Conservation (phyloP, 2,329 filamentous ascomycete genomes). For the Verticillium alfalfae region DNA sequence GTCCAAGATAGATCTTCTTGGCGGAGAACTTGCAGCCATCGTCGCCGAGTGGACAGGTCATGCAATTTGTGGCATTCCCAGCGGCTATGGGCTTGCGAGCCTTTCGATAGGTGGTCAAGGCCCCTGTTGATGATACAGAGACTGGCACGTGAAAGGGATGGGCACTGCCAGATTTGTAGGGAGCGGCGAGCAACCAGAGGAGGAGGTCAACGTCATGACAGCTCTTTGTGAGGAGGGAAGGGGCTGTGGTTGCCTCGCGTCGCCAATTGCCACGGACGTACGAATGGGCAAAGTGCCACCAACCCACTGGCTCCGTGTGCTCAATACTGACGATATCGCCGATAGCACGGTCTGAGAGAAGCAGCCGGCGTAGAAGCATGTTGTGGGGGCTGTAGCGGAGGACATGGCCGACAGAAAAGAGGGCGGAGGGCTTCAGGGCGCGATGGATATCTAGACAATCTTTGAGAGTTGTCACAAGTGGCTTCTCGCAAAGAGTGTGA, state of each 20-base stretch:
- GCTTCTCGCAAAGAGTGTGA: constrained; percentile 95
- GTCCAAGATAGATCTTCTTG: constrained; percentile 72
- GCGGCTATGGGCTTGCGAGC: constrained; percentile 71
- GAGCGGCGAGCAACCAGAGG: constrained; percentile 83
- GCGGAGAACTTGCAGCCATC: constrained; percentile 78
- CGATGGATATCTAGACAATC: constrained; percentile 74
- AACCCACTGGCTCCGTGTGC: constrained; percentile 91
- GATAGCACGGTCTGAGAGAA: constrained; percentile 69
- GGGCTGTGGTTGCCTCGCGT: constrained; percentile 68
- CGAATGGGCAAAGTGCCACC: constrained; percentile 91
- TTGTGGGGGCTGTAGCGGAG: constrained; percentile 92
- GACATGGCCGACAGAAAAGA: constrained; percentile 93
- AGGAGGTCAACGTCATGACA: constrained; percentile 95
- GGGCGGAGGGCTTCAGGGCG: constrained; percentile 38
- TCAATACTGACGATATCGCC: constrained; percentile 82
- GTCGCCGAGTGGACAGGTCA: constrained; percentile 68
- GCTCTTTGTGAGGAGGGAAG: constrained; percentile 85
- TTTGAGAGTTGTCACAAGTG: constrained; percentile 70
- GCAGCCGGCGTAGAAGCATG: constrained; percentile 70
- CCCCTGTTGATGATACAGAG: constrained; percentile 69
- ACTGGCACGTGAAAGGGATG: constrained; percentile 64
- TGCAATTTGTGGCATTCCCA: constrained; percentile 77
- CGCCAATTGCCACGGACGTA: constrained; percentile 96
- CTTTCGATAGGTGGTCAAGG: constrained; percentile 71
- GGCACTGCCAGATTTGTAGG: constrained; percentile 39